Conservation (phyloP, 78 protist genomes). For the Dictyostelium discoideum region DNA sequence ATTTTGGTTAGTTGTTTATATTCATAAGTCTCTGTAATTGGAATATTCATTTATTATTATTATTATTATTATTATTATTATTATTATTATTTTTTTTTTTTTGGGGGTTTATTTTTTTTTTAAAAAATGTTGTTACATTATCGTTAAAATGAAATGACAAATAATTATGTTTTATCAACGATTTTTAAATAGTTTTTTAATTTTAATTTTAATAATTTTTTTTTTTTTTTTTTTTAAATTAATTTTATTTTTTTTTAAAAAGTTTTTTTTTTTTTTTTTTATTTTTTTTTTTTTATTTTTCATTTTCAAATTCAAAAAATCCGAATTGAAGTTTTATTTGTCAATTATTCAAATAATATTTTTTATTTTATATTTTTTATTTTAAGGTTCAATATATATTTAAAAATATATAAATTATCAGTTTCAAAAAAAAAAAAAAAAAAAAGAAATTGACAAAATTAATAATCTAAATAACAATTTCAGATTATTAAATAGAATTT, state of each 20-base stretch:
- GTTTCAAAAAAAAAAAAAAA: no score
- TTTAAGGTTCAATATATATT: background rate
- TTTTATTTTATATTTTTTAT: no score
- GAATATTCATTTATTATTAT: background rate
- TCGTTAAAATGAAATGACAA: background rate
- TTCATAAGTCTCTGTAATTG: slow-evolving; percentile 51
- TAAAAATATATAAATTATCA: background rate
- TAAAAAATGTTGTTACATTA: background rate
- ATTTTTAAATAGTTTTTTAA: background rate
- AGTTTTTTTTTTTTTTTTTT: background rate
- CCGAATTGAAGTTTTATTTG: background rate
- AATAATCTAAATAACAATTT: no score
- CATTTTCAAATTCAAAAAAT: background rate
- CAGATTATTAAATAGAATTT: no score
- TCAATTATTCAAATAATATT: background rate
- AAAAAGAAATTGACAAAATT: no score
- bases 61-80: background rate
- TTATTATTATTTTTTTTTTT: background rate
- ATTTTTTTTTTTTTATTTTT: background rate
- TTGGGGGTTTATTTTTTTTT: no score
- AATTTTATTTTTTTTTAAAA: background rate
- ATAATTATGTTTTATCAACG: background rate
- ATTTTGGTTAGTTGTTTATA: slow-evolving; percentile 39
- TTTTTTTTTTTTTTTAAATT: background rate
- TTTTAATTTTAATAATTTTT: background rate